Evolutionary conservation across 768 basidiomycete species (phyloP), one percentile per base, ranked within the genome.

Genomic region (Phlebiopsis gigantea): DNA sequence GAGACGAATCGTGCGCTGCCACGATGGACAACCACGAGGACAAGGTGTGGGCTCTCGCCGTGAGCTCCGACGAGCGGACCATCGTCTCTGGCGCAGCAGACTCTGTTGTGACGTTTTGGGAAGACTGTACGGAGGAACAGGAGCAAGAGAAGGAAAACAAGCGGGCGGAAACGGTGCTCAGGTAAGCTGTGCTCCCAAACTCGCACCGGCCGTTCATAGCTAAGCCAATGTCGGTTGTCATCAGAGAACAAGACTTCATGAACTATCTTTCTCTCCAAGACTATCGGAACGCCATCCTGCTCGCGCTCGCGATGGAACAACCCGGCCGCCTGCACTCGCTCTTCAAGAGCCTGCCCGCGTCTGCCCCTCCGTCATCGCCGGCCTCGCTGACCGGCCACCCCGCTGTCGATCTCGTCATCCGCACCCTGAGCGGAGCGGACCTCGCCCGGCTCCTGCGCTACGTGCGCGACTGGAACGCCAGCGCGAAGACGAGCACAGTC

Each of bases 1-100:
- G 81, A 64, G 86, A 90, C 51, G 97, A 98, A 67, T 84, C 90
- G 63, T 98, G 95, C 63, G 75, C 83, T 6, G 75, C 84, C 17
- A 98, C 96, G 5, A 74, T 99, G 70, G 97, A 99, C 70, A 96
- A 96, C 65, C 97, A 99, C 64, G 93, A 97, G 69, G 96, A 98
- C 61, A 98, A 98, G 80, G 85, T 99, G n/a, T 99, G 97, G 97
- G 94, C 95, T 1, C 78, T 98, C 12, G 84, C 93, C 8, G 74
- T 97, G 46, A 88, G 85, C 64, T 68, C 75, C 7, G 91, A 98
- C 66, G 93, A 93, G 66, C 77, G 76, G 46, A 90, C 82, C 0
- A 85, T 98, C 63, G 85, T 98, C 21, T 95, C 95, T 21, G 97
- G 91, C 14, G 94, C 93, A 6, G 97, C 97, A 8, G 97, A 99